Base-by-base conservation (phyloP, 1,284 basidiomycete genomes). In the Apiotrichum gracile region DNA sequence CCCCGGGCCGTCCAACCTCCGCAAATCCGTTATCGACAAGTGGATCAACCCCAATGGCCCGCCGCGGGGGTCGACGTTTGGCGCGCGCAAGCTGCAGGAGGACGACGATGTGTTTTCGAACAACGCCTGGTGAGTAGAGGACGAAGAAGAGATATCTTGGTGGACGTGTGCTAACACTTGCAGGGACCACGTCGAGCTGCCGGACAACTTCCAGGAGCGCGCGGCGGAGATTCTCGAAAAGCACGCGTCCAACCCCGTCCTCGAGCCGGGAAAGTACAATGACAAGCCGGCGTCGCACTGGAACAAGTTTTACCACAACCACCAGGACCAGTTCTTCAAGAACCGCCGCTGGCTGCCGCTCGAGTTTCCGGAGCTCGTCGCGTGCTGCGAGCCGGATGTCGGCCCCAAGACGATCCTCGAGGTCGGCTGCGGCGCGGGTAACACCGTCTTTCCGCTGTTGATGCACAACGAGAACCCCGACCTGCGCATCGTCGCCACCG, bases 341-440 rank as follows among this genome's bases (percentile, higher is more conserved):
- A 85, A 96, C 74, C 80, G 92, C 49, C 87, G 90, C 78, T 97
- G 92, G 91, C 78, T 96, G n/a, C 83, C 87, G 61, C 84, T 89
- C 34, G 92, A 97, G 72, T 97, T 96, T 66, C 88, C 87, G 1
- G 89, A 93, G 66, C 79, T 96, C 19, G 78, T 87, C 22, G 79
- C 79, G 21, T 85, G 85, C 12, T 81, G 86, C 13, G 79, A 85
- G 62, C 74, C 81, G 5, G 82, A 87, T 63, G 88, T 88, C 55
- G 91, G 91, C 17, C 80, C 82, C 0, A 79, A 83, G 53, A 82
- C 79, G 0, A 82, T 94, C 29, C 84, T 85, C 48, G 91, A 93
- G 73, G 81, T 93, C 33, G 91, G 91, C 41, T 93, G 91, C 72
- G 90, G 91, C 39, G 89, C 91, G 17, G 96, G 96, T 25, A 97